Evolutionary conservation across 2,329 filamentous ascomycete genomes (phyloP).

Genomic region (Endocalyx cinctus): DNA sequence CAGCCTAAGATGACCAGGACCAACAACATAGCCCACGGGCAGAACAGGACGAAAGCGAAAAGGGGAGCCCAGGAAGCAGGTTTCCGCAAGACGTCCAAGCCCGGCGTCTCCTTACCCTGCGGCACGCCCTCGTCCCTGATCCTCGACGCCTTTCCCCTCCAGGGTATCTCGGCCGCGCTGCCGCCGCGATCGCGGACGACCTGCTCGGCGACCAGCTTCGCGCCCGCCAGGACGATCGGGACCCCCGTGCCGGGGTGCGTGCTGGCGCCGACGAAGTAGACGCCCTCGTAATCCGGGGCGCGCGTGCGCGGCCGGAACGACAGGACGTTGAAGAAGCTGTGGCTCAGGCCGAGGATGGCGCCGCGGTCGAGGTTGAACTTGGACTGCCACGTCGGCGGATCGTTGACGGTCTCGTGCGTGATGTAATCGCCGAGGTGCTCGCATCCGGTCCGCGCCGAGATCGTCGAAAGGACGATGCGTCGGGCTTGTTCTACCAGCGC

Average conservation of each 20-base stretch:
- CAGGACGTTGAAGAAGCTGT: constrained; percentile 71
- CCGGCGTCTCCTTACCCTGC: constrained; percentile 9
- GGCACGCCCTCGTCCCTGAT: constrained; percentile 11
- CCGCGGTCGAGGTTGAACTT: constrained; percentile 72
- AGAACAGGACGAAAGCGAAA: too few species aligned
- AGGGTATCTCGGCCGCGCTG: constrained; percentile 24
- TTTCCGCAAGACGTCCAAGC: constrained; percentile 17
- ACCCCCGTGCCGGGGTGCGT: constrained; percentile 75
- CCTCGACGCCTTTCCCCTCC: constrained; percentile 15
- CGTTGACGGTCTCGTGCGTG: constrained; percentile 60
- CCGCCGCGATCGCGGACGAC: constrained; percentile 31
- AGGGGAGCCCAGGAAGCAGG: too few species aligned
- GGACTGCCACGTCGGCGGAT: constrained; percentile 58
- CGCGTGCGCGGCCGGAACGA: constrained; percentile 59
- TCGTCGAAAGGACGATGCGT: constrained; percentile 54
- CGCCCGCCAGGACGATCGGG: constrained; percentile 66
- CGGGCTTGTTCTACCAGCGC: constrained; percentile 56
- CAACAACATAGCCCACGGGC: too few species aligned
- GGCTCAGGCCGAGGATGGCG: constrained; percentile 66
- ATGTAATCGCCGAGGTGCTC: constrained; percentile 43
- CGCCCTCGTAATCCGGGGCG: constrained; percentile 41
- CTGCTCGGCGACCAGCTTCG: constrained; percentile 52
- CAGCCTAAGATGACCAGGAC: too few species aligned
- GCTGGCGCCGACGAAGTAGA: constrained; percentile 71
- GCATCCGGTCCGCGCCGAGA: constrained; percentile 56